Conservation (phyloP, 2,329 filamentous ascomycete species). For the Lachnellula cervina region DNA sequence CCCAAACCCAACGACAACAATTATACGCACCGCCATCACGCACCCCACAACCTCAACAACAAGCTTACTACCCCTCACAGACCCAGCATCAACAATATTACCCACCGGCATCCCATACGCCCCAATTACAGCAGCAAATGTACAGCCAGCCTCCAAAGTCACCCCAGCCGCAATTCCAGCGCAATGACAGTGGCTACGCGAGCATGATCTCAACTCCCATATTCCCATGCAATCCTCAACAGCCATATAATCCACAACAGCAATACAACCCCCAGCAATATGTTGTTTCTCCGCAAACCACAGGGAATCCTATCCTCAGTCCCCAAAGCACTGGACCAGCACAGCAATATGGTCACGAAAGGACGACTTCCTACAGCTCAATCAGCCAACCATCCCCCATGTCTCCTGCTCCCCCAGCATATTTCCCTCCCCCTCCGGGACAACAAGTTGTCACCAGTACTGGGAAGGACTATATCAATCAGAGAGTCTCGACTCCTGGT, state of each 20-base stretch:
- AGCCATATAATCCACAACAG: not conserved
- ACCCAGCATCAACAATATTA: constrained; percentile 14
- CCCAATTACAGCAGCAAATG: constrained; percentile 41
- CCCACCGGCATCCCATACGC: constrained; percentile 34
- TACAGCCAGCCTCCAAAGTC: constrained; percentile 38
- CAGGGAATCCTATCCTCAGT: not conserved
- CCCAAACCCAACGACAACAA: too few relatives aligned
- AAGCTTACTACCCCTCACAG: constrained; percentile 27
- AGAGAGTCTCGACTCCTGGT: not conserved
- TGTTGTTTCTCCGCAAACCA: constrained; percentile 10
- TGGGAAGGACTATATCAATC: constrained; percentile 9
- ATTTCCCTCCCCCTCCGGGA: constrained; percentile 15
- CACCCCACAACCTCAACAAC: constrained; percentile 31
- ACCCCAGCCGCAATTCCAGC: constrained; percentile 32
- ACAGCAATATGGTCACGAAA: not conserved
- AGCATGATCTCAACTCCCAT: constrained; percentile 32
- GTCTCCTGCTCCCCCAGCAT: constrained; percentile 4
- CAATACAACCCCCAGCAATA: not conserved
- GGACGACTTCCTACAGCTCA: constrained; percentile 1
- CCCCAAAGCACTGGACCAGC: constrained; percentile 1
- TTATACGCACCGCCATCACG: not conserved
- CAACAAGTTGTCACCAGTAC: not conserved
- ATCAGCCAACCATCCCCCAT: constrained; percentile 2
- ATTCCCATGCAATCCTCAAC: not conserved
- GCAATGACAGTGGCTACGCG: constrained; percentile 37